Evolutionary conservation across 2,329 filamentous ascomycete species (phyloP), one percentile per base, ranked within the genome.

Genomic region (Domatiomyces globalis): DNA sequence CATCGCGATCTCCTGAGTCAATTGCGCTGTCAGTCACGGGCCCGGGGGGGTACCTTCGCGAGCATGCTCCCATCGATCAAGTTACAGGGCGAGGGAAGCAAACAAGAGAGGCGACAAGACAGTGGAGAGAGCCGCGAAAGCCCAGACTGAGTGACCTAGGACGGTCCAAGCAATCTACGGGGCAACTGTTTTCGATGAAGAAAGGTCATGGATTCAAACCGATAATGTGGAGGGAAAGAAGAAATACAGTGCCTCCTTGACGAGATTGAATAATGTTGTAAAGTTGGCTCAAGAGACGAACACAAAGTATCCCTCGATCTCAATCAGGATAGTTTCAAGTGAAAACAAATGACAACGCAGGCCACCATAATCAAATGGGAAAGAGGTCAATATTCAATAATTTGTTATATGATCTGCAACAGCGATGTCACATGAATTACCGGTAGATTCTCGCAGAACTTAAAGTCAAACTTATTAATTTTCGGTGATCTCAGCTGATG

Each of bases 1-100:
- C n/a, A n/a, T n/a, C n/a, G n/a, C n/a, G n/a, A n/a, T n/a, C n/a
- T n/a, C n/a, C n/a, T n/a, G n/a, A n/a, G n/a, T n/a, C n/a, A n/a
- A n/a, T n/a, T n/a, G n/a, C n/a, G n/a, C n/a, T n/a, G n/a, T n/a
- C 70, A 51, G 58, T 74, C 51, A 80, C 79, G 55, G 76, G 77
- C 0, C 65, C 71, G 0, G 77, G 81, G 25, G 74, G 68, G 68
- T 0, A 78, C 78, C 0, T 65, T 80, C 4, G 63, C 69, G 59
- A 82, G 80, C 57, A 77, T 77, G 0, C 78, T 79, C 0, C 71
- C 73, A 0, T 70, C 67, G 0, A 70, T 75, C 12, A 75, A 79
- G 56, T 58, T 76, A 0, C 78, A 82, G 57, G 77, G 76, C 2
- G 66, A 74, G 66, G 22, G 71, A 76, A 58, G 72, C 78, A 58